Conservation (phyloP, 306 rosid genomes). For the Inga leiocalycina region DNA sequence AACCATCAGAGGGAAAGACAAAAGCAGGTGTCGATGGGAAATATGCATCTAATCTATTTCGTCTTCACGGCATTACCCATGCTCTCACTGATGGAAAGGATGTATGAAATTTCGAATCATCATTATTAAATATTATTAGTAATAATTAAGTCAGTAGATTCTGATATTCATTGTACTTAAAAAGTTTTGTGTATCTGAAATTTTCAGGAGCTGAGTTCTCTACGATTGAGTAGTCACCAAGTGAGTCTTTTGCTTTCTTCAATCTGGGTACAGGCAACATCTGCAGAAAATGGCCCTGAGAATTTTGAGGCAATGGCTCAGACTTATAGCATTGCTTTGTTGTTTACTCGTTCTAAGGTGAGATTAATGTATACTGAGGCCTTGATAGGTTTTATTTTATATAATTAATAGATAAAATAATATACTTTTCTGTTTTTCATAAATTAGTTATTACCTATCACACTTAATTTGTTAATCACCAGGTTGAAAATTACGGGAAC, state of each 20-base stretch:
- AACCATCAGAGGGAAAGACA: slow-evolving; percentile 42
- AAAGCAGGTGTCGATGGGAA: slow-evolving; percentile 38
- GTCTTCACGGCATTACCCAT: slow-evolving; percentile 40
- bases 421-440: slow-evolving; percentile 7
- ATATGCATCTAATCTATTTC: slow-evolving; percentile 36
- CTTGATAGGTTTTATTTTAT: slow-evolving; percentile 33
- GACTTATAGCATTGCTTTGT: slow-evolving; percentile 73
- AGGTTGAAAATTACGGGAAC: neutral
- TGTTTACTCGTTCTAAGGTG: slow-evolving; percentile 85
- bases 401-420: neutral
- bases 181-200: slow-evolving; percentile 28
- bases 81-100: slow-evolving; percentile 57
- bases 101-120: slow-evolving; percentile 44
- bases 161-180: slow-evolving; percentile 23
- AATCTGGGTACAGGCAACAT: slow-evolving; percentile 95
- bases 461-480: slow-evolving; percentile 4
- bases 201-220: slow-evolving; percentile 74
- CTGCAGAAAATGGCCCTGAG: slow-evolving; percentile 76
- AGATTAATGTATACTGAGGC: slow-evolving; percentile 36
- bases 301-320: slow-evolving; percentile 97
- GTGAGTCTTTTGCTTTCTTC: slow-evolving; percentile 91
- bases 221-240: slow-evolving; percentile 96
- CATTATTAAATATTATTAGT: slow-evolving; percentile 11
- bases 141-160: slow-evolving; percentile 9
- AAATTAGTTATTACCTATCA: neutral